Base-by-base conservation (phyloP, 2,329 filamentous ascomycete genomes). In the Myriosclerotinia curreyana region DNA sequence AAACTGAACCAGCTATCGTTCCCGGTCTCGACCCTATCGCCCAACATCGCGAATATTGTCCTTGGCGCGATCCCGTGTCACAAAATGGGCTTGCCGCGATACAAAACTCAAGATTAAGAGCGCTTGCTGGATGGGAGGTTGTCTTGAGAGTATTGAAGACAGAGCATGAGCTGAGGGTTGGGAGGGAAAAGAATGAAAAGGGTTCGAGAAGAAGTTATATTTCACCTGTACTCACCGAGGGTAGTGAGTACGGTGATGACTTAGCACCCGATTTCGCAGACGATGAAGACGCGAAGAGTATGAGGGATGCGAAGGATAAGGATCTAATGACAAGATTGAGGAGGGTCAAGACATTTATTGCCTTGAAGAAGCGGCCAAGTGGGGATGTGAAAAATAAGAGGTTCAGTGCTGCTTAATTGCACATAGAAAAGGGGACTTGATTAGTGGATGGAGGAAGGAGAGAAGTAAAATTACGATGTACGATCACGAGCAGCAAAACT, bases 31-130 rank as follows among this genome's bases (percentile, higher is more conserved):
- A 94, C 71, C 85, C 86, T 5, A 77, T 88, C 2, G 81, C 82
- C 6, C 89, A 93, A 74, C 91, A 95, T 75, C 85, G 91, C 66
- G 90, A 91, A 72, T 95, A 93, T 72, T 95, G 91, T 69, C 91
- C 91, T 0, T 95, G 91, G 91, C 82, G 88, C 65, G 91, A 86
- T 69, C 76, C 84, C 3, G 71, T 77, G 14, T 82, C 85, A 1
- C 90, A 93, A 73, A 85, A 82, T 63, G 78, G 73, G 66, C 73
- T 64, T 64, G 71, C 60, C 67, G 74, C 72, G 53, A 71, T 62
- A 1, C 38, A 61, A 2, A 52, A 72, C 71, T 2, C 77, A 72
- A 54, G 75, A 74, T 69, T 75, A 44, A 66, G 66, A 25, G 50
- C 67, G n/a, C 55, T 74, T 56, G 68, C 84, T 0, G 85, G 80